Conservation (phyloP, 2,329 filamentous ascomycete species). For the Beauveria scarabaeidicola region DNA sequence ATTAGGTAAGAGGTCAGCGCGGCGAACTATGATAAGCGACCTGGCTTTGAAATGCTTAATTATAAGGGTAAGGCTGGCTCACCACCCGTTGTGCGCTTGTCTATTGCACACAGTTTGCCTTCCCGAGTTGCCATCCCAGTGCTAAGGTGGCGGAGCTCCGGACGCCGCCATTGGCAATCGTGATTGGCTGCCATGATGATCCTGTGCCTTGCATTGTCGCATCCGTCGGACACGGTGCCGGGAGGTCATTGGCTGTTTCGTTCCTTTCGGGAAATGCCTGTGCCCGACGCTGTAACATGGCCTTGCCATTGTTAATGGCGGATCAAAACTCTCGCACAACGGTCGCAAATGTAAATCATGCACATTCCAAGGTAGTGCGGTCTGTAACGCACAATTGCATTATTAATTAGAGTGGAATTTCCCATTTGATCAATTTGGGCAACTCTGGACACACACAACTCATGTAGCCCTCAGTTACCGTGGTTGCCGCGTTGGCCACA, state of each 20-base stretch:
- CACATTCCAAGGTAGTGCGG: too few species aligned
- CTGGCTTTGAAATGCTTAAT: neutral
- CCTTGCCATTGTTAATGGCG: too few species aligned
- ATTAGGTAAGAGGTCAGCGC: constrained; percentile 4
- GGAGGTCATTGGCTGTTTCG: neutral
- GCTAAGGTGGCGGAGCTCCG: neutral
- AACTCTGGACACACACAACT: too few species aligned
- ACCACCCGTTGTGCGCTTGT: neutral
- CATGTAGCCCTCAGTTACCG: too few species aligned
- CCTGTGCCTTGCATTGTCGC: neutral
- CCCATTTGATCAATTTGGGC: too few species aligned
- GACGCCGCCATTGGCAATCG: neutral
- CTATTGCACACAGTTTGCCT: neutral
- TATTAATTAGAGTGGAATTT: too few species aligned
- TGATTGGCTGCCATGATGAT: neutral
- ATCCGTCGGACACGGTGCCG: neutral
- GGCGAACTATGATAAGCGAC: neutral
- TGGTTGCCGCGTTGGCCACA: too few species aligned
- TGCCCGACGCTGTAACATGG: neutral
- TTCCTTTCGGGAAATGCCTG: neutral
- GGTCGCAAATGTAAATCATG: too few species aligned
- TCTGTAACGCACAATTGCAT: too few species aligned
- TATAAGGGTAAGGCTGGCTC: constrained; percentile 8
- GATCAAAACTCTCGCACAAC: too few species aligned
- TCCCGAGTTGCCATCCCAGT: neutral